These are phyloP conservation scores for Saturnispora gosingensis DNA, from an alignment of 805 yeast genomes.

Conservation along the genomic window DNA sequence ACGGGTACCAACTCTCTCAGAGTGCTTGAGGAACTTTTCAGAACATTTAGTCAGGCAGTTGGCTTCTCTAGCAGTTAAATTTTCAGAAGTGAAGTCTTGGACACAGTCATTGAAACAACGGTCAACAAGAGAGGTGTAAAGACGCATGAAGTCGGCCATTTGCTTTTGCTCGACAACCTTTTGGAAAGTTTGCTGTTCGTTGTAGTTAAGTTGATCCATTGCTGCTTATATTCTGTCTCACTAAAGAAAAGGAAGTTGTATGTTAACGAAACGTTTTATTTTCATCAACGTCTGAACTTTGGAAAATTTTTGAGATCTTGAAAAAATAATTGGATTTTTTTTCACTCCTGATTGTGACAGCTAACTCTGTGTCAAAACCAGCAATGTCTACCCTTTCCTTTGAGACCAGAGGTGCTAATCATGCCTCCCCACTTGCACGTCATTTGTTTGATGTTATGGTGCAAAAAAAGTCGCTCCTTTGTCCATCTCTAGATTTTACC, in stretches of 20 bases:
- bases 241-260: not conserved
- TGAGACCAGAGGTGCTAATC: conserved; percentile 57
- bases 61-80: conserved; percentile 76
- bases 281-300: not conserved
- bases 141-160: conserved; percentile 97
- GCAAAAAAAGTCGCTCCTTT: conserved; percentile 72
- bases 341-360: not conserved
- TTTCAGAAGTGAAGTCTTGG: conserved; percentile 92
- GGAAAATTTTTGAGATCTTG: not conserved
- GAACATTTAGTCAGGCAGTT: conserved; percentile 85
- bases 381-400: conserved; percentile 32
- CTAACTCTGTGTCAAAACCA: not conserved
- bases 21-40: conserved; percentile 94
- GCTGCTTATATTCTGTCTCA: conserved; percentile 13
- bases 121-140: conserved; percentile 89
- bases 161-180: conserved; percentile 94
- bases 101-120: conserved; percentile 98
- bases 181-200: conserved; percentile 96
- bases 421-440: conserved; percentile 71
- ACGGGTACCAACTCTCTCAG: conserved; percentile 96
- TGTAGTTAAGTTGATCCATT: conserved; percentile 91
- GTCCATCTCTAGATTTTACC: conserved; percentile 90
- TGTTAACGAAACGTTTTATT: not conserved
- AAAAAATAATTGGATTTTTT: not conserved
- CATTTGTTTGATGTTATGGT: conserved; percentile 69